These are phyloP conservation scores for Phytopythium cucurbitacearum DNA, from an alignment of 352 stramenopile species.

Conservation along the genomic window DNA sequence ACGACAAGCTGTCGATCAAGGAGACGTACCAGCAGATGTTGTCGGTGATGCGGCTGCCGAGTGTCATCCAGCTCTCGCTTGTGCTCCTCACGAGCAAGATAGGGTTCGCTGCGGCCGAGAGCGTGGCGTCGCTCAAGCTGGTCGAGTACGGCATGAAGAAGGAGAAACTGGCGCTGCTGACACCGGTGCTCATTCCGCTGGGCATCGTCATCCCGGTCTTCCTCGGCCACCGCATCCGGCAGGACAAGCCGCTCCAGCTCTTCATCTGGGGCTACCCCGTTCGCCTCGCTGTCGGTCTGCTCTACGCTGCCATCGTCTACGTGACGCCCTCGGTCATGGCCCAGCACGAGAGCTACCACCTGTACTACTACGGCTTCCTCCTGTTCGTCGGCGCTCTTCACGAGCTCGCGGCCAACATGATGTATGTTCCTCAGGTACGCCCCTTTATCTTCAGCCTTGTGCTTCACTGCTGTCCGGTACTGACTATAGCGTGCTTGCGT, in stretches of 20 bases:
- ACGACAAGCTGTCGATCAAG: conserved; percentile 73
- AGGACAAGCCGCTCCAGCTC: conserved; percentile 61
- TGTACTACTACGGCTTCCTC: conserved; percentile 79
- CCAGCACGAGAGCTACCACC: conserved; percentile 66
- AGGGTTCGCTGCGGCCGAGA: conserved; percentile 90
- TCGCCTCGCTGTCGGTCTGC: conserved; percentile 72
- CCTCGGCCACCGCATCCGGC: conserved; percentile 69
- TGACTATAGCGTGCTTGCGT: neutral
- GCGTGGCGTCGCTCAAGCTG: conserved; percentile 90
- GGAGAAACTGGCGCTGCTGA: conserved; percentile 87
- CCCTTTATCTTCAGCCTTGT: neutral
- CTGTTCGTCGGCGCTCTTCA: conserved; percentile 64
- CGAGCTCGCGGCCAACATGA: conserved; percentile 88
- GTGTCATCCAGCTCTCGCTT: conserved; percentile 81
- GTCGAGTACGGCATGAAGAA: conserved; percentile 91
- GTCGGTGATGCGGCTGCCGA: conserved; percentile 79
- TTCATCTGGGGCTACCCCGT: conserved; percentile 85
- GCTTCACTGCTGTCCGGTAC: neutral
- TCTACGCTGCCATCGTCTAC: conserved; percentile 84
- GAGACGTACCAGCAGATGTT: conserved; percentile 91
- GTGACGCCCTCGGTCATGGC: conserved; percentile 75
- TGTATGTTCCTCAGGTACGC: conserved; percentile 83
- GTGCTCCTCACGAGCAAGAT: conserved; percentile 91
- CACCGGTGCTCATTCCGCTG: conserved; percentile 83
- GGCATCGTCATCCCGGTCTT: conserved; percentile 87